A percentile compares a stretch with the other conserved stretches of the same genome.
Evolutionary conservation across 495 filamentous ascomycete species (phyloP).

Genomic region (Venustampulla echinocandica): DNA sequence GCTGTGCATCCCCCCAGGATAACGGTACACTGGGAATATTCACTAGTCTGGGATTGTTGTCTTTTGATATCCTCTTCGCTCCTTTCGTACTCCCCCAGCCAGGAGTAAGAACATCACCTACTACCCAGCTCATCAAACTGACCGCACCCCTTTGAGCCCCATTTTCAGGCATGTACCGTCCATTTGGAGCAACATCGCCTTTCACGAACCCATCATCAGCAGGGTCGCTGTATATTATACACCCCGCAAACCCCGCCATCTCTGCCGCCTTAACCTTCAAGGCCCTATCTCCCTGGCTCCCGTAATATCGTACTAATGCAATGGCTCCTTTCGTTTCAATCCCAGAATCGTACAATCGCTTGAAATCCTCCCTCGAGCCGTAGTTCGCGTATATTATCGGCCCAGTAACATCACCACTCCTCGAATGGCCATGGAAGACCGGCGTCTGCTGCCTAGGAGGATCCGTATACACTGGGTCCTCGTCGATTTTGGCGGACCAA

Average conservation of each 20-base stretch:
- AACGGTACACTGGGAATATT: conserved; percentile 85
- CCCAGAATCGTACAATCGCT: conserved; percentile 56
- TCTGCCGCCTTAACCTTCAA: conserved; percentile 89
- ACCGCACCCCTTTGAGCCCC: conserved; percentile 80
- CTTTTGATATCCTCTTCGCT: conserved; percentile 53
- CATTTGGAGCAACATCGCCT: conserved; percentile 62
- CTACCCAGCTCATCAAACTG: conserved; percentile 69
- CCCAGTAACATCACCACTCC: conserved; percentile 79
- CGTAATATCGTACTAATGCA: conserved; percentile 72
- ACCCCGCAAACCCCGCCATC: conserved; percentile 71
- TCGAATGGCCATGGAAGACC: conserved; percentile 84
- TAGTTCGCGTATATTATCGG: conserved; percentile 94
- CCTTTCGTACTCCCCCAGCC: conserved; percentile 71
- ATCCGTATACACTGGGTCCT: conserved; percentile 48
- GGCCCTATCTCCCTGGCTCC: conserved; percentile 59
- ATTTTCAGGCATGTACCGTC: conserved; percentile 67
- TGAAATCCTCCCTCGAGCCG: conserved; percentile 76
- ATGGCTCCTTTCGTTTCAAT: conserved; percentile 72
- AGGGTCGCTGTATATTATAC: conserved; percentile 88
- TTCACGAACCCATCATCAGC: conserved; percentile 65
- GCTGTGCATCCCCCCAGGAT: conserved; percentile 78
- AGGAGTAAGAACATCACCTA: conserved; percentile 83
- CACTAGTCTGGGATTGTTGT: conserved; percentile 62
- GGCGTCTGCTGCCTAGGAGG: conserved; percentile 50
- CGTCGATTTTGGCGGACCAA: conserved; percentile 85